A percentile compares a stretch with the other conserved stretches of the same genome.
phyloP scores from a whole-genome alignment of 768 basidiomycete species.

The Leccinum olivaceopallidum region DNA sequence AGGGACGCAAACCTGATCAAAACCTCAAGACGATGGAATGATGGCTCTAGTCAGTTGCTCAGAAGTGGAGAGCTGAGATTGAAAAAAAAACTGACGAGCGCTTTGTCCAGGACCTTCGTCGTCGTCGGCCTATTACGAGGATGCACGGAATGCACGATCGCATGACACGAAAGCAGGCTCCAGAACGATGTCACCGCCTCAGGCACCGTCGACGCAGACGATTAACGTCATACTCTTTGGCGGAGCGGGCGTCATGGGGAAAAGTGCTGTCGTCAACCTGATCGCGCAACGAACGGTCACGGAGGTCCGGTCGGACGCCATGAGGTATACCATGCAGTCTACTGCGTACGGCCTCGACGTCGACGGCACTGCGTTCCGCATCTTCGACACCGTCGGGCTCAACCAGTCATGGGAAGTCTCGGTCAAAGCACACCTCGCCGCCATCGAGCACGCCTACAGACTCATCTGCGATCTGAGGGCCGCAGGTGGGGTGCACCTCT shows the following conservation, averaged over 20 bases:
- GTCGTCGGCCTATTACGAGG: too few species aligned
- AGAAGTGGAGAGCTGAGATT: background rate
- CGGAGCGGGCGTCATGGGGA: constrained; percentile 3
- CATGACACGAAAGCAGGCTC: background rate
- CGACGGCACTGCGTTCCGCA: constrained; percentile 5
- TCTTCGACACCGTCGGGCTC: constrained; percentile 32
- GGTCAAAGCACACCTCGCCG: background rate
- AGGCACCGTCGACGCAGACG: background rate
- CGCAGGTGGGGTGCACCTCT: constrained; percentile 35
- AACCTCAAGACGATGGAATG: too few species aligned
- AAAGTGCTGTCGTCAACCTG: constrained; percentile 8
- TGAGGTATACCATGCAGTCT: constrained; percentile 31
- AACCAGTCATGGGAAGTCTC: constrained; percentile 6
- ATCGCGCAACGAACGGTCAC: too few species aligned
- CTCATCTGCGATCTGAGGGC: constrained; percentile 29
- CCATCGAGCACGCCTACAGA: constrained; percentile 12
- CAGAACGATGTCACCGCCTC: too few species aligned
- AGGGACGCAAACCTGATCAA: too few species aligned
- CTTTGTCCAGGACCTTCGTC: background rate
- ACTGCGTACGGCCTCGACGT: constrained; percentile 21
- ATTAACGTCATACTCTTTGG: constrained; percentile 8
- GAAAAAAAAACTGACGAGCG: background rate
- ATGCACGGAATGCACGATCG: background rate
- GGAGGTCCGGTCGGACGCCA: constrained; percentile 12
- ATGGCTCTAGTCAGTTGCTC: too few species aligned